Evolutionary conservation across 1,284 basidiomycete species (phyloP), one percentile per base, ranked within the genome.

Genomic region (Pseudomicrostroma phylloplanum): DNA sequence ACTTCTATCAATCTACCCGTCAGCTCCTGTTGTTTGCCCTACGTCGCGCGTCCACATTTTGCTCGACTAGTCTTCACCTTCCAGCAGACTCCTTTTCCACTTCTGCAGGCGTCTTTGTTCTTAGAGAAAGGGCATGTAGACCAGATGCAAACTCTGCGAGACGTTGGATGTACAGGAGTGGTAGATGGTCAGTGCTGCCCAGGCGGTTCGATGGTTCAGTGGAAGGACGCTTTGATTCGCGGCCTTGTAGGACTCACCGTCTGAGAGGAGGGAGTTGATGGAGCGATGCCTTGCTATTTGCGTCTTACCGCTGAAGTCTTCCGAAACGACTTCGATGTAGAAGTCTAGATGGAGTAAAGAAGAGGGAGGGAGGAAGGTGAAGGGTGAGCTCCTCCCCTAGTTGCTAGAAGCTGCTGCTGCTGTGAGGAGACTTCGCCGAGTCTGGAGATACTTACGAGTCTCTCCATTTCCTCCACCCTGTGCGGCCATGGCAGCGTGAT

Each of bases 401-500:
- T n/a, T n/a, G n/a, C n/a, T n/a, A n/a, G 19, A n/a, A 25, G 13
- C 53, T 15, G 26, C n/a, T 17, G 53, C 13, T n/a, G 46, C 46
- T 48, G 3, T n/a, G 17, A 23, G 17, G 46, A n/a, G 42, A 43
- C 42, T n/a, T 21, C 15, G 55, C 55, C 23, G 12, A 23, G 25
- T 17, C n/a, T n/a, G 12, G 25, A n/a, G n/a, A 8, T 54, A 67
- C 65, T 46, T 46, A 69, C 64, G 75, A 23, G 76, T 78, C 57
- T 78, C 74, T 42, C 76, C 76, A 49, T 68, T 73, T 6, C 76
- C 76, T 9, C 76, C 76, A 30, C 73, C 71, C 43, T 76, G 73
- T 1, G 76, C 76, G 2, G 64, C 75, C 76, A 78, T 78, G n/a
- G 76, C 76, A 6, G 76, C 76, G 61, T 78, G 76, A 60, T 78